Evolutionary conservation across 2,329 filamentous ascomycete genomes (phyloP).

Genomic region (Lachnellula arida): DNA sequence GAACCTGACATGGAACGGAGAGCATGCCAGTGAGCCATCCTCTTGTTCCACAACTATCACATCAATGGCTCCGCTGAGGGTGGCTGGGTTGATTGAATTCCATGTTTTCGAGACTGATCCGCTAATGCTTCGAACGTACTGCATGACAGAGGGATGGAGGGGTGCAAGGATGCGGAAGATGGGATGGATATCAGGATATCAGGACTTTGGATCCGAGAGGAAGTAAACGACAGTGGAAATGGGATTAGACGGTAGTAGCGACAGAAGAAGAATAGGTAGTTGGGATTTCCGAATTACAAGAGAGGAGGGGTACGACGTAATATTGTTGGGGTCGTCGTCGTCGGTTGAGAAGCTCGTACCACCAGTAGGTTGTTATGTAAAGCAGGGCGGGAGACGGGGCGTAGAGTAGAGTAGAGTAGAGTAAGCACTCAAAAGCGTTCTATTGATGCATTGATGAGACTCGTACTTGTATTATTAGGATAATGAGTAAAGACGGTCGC

Average conservation of each 20-base stretch:
- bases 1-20: conserved; percentile 97
- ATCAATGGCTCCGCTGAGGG: conserved; percentile 95
- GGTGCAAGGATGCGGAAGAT: neutral
- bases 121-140: conserved; percentile 95
- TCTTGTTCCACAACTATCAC: conserved; percentile 97
- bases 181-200: neutral
- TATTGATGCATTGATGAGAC: too few relatives aligned
- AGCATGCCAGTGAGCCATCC: conserved; percentile 85
- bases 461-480: too few relatives aligned
- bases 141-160: conserved; percentile 54
- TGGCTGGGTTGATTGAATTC: conserved; percentile 99
- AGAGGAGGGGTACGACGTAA: too few relatives aligned
- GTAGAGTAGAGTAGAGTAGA: too few relatives aligned
- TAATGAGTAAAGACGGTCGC: too few relatives aligned
- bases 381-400: too few relatives aligned
- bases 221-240: neutral
- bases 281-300: neutral
- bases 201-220: neutral
- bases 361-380: too few relatives aligned
- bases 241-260: too few relatives aligned
- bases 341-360: too few relatives aligned
- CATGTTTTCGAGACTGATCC: conserved; percentile 96
- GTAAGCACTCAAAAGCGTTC: too few relatives aligned
- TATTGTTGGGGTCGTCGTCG: too few relatives aligned
- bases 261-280: too few relatives aligned